Conservation (phyloP, 2,329 filamentous ascomycete species). For the Fusarium subglutinans region DNA sequence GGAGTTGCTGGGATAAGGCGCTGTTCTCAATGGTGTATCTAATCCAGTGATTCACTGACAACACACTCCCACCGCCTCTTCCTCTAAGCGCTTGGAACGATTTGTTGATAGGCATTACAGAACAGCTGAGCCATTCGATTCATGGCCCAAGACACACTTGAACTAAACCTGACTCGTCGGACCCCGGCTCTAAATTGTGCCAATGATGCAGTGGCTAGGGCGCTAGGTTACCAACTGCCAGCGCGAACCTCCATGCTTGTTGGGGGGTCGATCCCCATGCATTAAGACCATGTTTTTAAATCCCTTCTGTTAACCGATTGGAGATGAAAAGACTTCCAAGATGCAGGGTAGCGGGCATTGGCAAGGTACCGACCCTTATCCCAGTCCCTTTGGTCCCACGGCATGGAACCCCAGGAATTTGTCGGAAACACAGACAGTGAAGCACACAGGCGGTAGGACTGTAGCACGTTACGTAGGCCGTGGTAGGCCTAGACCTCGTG, state of each 20-base stretch:
- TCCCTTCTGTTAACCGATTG: conserved; percentile 27
- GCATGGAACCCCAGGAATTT: conserved; percentile 29
- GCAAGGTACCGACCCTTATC: conserved; percentile 18
- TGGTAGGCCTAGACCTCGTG: conserved; percentile 24
- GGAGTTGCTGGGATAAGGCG: background rate
- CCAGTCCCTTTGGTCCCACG: conserved; percentile 24
- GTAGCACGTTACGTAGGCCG: conserved; percentile 29
- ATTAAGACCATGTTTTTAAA: conserved; percentile 26
- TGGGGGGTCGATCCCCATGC: conserved; percentile 38
- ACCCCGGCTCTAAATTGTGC: conserved; percentile 19
- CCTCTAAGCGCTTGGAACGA: conserved; percentile 36
- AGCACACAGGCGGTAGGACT: conserved; percentile 13
- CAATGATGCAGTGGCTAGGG: conserved; percentile 38
- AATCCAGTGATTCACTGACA: background rate
- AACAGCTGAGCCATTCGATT: conserved; percentile 9
- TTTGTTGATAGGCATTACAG: conserved; percentile 1
- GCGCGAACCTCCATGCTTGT: conserved; percentile 35
- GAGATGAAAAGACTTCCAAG: conserved; percentile 16
- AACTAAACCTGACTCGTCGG: conserved; percentile 37
- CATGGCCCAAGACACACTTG: conserved; percentile 32
- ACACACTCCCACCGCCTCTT: conserved; percentile 34
- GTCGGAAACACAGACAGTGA: conserved; percentile 11
- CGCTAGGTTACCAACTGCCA: conserved; percentile 20
- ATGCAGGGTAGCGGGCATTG: conserved; percentile 31
- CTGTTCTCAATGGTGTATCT: background rate